Evolutionary conservation across 306 rosid genomes (phyloP).

Genomic region (Trifolium subterraneum): DNA sequence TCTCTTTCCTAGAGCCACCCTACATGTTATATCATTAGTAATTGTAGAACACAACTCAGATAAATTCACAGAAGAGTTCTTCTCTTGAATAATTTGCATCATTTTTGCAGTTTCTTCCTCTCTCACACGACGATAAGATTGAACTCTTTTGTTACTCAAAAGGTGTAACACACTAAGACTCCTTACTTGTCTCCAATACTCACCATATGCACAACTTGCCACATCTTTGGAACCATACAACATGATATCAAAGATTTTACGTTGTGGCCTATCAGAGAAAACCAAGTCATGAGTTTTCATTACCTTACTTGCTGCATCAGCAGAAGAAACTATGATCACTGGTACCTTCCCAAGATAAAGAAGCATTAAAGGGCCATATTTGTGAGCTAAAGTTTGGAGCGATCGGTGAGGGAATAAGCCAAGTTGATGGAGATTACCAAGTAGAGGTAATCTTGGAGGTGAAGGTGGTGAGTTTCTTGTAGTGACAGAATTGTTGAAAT

Average conservation of each 20-base stretch:
- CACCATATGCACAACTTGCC: slow-evolving; percentile 28
- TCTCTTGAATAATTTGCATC: slow-evolving; percentile 11
- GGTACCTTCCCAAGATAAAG: slow-evolving; percentile 30
- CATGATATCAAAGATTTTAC: slow-evolving; percentile 23
- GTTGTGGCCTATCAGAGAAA: slow-evolving; percentile 32
- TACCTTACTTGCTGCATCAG: slow-evolving; percentile 30
- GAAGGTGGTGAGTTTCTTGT: slow-evolving; percentile 37
- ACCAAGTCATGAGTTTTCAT: slow-evolving; percentile 35
- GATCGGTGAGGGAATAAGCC: slow-evolving; percentile 9
- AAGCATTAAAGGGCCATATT: slow-evolving; percentile 33
- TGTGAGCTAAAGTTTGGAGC: slow-evolving; percentile 22
- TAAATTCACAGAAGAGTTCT: slow-evolving; percentile 15
- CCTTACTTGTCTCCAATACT: slow-evolving; percentile 36
- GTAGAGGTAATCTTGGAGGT: slow-evolving; percentile 16
- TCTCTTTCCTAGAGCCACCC: slow-evolving; percentile 32
- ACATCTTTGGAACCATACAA: slow-evolving; percentile 28
- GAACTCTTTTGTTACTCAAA: slow-evolving; percentile 35
- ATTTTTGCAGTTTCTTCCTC: slow-evolving; percentile 32
- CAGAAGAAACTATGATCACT: neutral
- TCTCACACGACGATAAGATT: slow-evolving; percentile 8
- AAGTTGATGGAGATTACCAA: slow-evolving; percentile 37
- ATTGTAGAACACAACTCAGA: slow-evolving; percentile 17
- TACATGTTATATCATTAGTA: slow-evolving; percentile 38
- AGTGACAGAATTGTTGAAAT: slow-evolving; percentile 11
- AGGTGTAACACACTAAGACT: slow-evolving; percentile 34